These are phyloP conservation scores for Zygoascus hellenicus DNA, from an alignment of 1,139 yeast species.

Conservation along the genomic window DNA sequence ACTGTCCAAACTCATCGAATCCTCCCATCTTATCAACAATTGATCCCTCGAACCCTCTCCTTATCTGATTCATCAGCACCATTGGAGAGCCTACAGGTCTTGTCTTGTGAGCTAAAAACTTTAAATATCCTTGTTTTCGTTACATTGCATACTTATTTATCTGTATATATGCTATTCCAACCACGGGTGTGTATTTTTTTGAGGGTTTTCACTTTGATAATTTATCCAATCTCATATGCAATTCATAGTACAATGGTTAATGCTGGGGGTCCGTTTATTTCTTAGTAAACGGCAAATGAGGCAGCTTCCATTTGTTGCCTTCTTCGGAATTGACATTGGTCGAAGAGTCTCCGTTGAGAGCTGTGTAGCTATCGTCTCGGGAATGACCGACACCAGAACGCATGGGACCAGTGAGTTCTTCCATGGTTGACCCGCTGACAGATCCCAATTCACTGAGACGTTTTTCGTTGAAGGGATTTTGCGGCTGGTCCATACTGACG, in stretches of 20 bases:
- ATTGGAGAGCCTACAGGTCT: too few species aligned
- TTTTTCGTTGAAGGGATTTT: slow-evolving; percentile 19
- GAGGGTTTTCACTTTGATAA: neutral
- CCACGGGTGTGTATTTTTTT: neutral
- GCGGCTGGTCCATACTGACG: slow-evolving; percentile 10
- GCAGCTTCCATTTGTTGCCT: slow-evolving; percentile 2
- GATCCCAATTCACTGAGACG: slow-evolving; percentile 14
- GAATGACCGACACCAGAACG: slow-evolving; percentile 11
- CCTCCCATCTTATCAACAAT: too few species aligned
- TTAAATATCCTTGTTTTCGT: neutral
- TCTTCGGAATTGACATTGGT: neutral
- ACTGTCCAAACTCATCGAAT: too few species aligned
- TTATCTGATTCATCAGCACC: too few species aligned
- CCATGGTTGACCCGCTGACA: slow-evolving; percentile 11
- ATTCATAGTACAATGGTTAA: too few species aligned
- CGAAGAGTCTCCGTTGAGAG: slow-evolving; percentile 5
- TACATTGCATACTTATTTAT: too few species aligned
- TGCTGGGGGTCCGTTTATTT: neutral
- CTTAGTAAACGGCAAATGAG: slow-evolving; percentile 2
- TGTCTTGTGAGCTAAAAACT: too few species aligned
- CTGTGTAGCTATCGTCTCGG: slow-evolving; percentile 15
- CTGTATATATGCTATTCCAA: too few species aligned
- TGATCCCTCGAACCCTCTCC: too few species aligned
- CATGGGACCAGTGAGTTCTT: slow-evolving; percentile 10
- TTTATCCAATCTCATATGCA: neutral